These are phyloP conservation scores for Talaromyces atroroseus DNA, from an alignment of 2,329 filamentous ascomycete species.

Conservation along the genomic window DNA sequence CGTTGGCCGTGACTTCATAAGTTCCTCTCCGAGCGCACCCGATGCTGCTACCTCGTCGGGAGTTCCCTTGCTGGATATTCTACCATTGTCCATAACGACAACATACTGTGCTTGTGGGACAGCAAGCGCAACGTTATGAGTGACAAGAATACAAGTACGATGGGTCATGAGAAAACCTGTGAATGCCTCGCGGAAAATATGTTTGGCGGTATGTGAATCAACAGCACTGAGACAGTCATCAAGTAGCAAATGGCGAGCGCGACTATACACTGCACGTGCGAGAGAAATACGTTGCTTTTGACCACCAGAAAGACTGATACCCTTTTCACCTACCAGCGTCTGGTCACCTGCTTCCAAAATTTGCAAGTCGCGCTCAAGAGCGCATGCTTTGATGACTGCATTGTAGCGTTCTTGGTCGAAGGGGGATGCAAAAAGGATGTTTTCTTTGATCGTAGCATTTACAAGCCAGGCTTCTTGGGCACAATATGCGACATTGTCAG, in stretches of 20 bases:
- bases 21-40: slow-evolving; percentile 83
- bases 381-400: slow-evolving; percentile 84
- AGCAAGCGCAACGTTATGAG: slow-evolving; percentile 88
- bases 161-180: slow-evolving; percentile 80
- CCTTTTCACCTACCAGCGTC: slow-evolving; percentile 93
- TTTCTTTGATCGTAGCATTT: slow-evolving; percentile 91
- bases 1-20: slow-evolving; percentile 65
- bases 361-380: slow-evolving; percentile 81
- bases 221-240: slow-evolving; percentile 96
- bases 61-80: slow-evolving; percentile 68
- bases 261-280: slow-evolving; percentile 94
- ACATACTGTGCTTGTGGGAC: slow-evolving; percentile 74
- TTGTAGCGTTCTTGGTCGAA: slow-evolving; percentile 78
- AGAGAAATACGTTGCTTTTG: slow-evolving; percentile 97
- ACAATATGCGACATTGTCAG: slow-evolving; percentile 91
- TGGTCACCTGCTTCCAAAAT: slow-evolving; percentile 90
- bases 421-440: slow-evolving; percentile 82
- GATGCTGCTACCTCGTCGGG: slow-evolving; percentile 73
- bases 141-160: slow-evolving; percentile 90
- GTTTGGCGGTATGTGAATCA: slow-evolving; percentile 94
- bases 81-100: slow-evolving; percentile 82
- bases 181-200: slow-evolving; percentile 94
- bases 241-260: slow-evolving; percentile 80
- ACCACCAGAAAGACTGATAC: slow-evolving; percentile 90
- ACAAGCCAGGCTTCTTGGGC: slow-evolving; percentile 96